Conservation (phyloP, 495 filamentous ascomycete genomes). For the Rhizodiscina lignyota region DNA sequence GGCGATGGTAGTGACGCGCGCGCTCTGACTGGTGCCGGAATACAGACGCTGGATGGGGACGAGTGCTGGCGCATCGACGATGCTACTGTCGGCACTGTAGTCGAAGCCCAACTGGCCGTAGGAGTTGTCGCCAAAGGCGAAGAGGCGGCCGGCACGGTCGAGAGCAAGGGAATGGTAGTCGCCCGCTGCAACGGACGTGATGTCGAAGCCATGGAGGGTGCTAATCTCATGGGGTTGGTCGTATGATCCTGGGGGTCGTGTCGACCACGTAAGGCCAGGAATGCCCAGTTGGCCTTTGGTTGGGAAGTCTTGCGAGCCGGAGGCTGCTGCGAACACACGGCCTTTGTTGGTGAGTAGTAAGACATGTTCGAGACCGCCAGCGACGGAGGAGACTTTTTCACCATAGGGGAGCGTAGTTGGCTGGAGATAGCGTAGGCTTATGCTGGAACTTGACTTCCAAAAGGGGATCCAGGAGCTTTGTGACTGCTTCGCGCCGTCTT, state of each 20-base stretch:
- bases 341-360: slow-evolving; percentile 73
- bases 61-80: slow-evolving; percentile 49
- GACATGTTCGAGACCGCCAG: slow-evolving; percentile 67
- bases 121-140: slow-evolving; percentile 80
- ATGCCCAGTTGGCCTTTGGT: slow-evolving; percentile 74
- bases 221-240: slow-evolving; percentile 65
- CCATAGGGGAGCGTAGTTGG: slow-evolving; percentile 50
- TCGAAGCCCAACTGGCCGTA: slow-evolving; percentile 73
- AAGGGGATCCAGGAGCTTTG: slow-evolving; percentile 66
- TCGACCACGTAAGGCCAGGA: slow-evolving; percentile 62
- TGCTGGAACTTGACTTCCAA: slow-evolving; percentile 36
- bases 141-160: slow-evolving; percentile 59
- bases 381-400: slow-evolving; percentile 59
- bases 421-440: slow-evolving; percentile 55
- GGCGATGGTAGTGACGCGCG: slow-evolving; percentile 53
- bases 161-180: slow-evolving; percentile 74
- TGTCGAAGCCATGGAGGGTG: slow-evolving; percentile 42
- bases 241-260: slow-evolving; percentile 58
- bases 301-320: slow-evolving; percentile 62
- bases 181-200: slow-evolving; percentile 61
- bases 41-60: slow-evolving; percentile 59
- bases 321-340: slow-evolving; percentile 70
- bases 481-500: slow-evolving; percentile 37
- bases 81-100: slow-evolving; percentile 38
- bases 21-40: slow-evolving; percentile 33